A percentile compares a stretch with the other conserved stretches of the same genome.
Conservation (phyloP, 495 filamentous ascomycete genomes). For the Penicillium bovifimosum region DNA sequence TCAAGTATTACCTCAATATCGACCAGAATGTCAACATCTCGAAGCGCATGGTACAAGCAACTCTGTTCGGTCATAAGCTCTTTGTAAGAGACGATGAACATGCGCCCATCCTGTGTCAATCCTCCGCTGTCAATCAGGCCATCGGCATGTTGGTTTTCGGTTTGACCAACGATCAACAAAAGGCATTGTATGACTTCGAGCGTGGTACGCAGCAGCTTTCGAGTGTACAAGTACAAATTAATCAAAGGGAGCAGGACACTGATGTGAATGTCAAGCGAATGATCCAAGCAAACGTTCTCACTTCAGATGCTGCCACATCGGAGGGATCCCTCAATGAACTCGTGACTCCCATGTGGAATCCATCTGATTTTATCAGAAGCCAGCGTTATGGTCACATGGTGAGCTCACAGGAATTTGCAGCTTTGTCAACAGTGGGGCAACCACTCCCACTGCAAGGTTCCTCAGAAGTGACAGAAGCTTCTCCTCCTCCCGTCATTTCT, state of each 20-base stretch:
- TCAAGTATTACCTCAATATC: slow-evolving; percentile 20
- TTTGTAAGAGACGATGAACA: background rate
- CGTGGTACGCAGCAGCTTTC: slow-evolving; percentile 15
- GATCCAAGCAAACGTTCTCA: slow-evolving; percentile 23
- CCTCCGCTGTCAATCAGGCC: slow-evolving; percentile 10
- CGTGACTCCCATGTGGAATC: slow-evolving; percentile 9
- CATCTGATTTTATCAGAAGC: slow-evolving; percentile 17
- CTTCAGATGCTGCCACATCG: slow-evolving; percentile 9
- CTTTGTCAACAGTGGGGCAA: too few species aligned
- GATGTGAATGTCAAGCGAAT: slow-evolving; percentile 6
- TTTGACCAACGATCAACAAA: slow-evolving; percentile 20
- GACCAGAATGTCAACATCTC: slow-evolving; percentile 13
- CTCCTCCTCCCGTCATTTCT: too few species aligned
- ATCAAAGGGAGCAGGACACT: background rate
- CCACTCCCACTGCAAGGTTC: background rate
- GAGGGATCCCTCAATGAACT: slow-evolving; percentile 12
- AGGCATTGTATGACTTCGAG: slow-evolving; percentile 23
- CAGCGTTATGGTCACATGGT: slow-evolving; percentile 21
- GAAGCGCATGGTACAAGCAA: slow-evolving; percentile 23
- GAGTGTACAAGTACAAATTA: slow-evolving; percentile 20
- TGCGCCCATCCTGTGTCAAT: slow-evolving; percentile 19
- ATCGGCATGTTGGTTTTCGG: slow-evolving; percentile 29
- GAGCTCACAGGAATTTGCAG: slow-evolving; percentile 5
- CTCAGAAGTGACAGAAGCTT: too few species aligned
- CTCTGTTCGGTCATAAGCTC: slow-evolving; percentile 14